phyloP scores from a whole-genome alignment of 768 basidiomycete species.

The Suillus cothurnatus region DNA sequence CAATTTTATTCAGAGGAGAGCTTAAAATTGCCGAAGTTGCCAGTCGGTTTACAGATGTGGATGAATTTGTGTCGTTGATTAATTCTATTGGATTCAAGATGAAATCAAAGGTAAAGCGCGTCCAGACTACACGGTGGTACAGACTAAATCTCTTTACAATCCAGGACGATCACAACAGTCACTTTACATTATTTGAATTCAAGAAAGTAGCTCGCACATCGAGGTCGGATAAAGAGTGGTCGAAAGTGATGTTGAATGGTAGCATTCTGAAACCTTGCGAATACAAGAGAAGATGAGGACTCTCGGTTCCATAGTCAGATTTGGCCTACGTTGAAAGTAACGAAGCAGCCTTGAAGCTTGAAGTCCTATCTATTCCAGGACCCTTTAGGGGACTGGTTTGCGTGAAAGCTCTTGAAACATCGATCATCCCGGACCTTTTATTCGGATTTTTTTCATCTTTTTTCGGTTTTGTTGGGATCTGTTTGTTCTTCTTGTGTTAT shows the following conservation, averaged over 20 bases:
- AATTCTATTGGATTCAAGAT: slow-evolving; percentile 73
- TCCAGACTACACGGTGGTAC: not conserved
- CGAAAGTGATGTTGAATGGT: slow-evolving; percentile 51
- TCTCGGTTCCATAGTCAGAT: not conserved
- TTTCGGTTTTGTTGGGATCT: too few relatives aligned
- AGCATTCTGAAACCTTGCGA: slow-evolving; percentile 83
- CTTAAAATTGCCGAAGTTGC: slow-evolving; percentile 89
- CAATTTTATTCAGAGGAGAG: slow-evolving; percentile 57
- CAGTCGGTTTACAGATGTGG: slow-evolving; percentile 72
- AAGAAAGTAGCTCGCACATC: slow-evolving; percentile 53
- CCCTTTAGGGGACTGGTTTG: too few relatives aligned
- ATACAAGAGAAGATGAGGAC: slow-evolving; percentile 78
- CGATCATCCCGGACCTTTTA: too few relatives aligned
- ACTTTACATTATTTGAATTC: slow-evolving; percentile 87
- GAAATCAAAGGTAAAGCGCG: slow-evolving; percentile 56
- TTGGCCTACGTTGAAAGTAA: not conserved
- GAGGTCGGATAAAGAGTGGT: slow-evolving; percentile 64
- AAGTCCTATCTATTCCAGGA: not conserved
- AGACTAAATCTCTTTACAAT: not conserved
- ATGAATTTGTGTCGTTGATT: slow-evolving; percentile 68
- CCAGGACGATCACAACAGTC: slow-evolving; percentile 80
- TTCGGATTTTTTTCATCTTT: too few relatives aligned
- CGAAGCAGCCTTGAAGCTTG: not conserved
- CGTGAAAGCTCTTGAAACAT: too few relatives aligned
- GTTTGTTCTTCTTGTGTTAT: too few relatives aligned